Conservation (phyloP, 331 rosid species). For the Spiraea crenata region DNA sequence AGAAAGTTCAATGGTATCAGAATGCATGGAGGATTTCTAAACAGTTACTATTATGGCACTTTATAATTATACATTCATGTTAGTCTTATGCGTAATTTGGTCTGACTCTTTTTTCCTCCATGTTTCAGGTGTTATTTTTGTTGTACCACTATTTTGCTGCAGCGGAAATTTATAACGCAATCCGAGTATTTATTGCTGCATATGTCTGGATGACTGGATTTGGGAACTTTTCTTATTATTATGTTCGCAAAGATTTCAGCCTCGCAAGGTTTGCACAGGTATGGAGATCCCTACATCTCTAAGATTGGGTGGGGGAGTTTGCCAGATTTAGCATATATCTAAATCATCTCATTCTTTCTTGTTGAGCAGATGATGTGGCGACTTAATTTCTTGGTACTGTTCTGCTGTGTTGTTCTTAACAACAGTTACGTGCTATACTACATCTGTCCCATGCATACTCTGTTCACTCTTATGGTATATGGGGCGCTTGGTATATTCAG, state of each 20-base stretch:
- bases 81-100: not conserved
- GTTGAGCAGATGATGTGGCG: conserved; percentile 99
- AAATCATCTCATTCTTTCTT: conserved; percentile 24
- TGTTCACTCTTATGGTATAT: conserved; percentile 90
- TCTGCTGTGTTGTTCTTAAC: conserved; percentile 76
- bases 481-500: conserved; percentile 76
- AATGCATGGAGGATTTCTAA: not conserved
- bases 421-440: conserved; percentile 92
- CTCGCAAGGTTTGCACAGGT: conserved; percentile 91
- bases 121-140: conserved; percentile 77
- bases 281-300: conserved; percentile 30
- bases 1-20: not conserved
- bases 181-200: conserved; percentile 80
- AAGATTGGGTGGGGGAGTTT: conserved; percentile 24
- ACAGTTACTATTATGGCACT: not conserved
- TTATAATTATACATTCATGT: not conserved
- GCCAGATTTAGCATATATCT: conserved; percentile 21
- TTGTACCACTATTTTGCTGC: conserved; percentile 97
- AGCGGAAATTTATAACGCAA: conserved; percentile 78
- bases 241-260: conserved; percentile 92
- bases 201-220: conserved; percentile 99
- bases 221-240: conserved; percentile 95
- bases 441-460: conserved; percentile 99
- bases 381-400: conserved; percentile 86
- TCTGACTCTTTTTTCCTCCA: conserved; percentile 3